Evolutionary conservation across 202 grass and related monocot species (phyloP), one percentile per base, ranked within the genome.

Genomic region (Tripidium arundinaceum): DNA sequence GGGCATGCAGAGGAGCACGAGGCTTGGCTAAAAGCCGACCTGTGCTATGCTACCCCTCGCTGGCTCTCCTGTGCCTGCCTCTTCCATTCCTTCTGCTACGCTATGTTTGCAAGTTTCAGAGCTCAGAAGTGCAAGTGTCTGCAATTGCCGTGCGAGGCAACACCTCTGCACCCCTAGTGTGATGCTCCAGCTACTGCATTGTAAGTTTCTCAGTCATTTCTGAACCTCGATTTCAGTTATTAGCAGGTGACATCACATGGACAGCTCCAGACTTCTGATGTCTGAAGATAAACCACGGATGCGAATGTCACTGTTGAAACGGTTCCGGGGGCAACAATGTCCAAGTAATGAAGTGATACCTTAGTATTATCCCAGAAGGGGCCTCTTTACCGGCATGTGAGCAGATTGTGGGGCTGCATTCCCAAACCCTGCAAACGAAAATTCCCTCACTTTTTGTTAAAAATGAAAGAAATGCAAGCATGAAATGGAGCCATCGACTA

Each of bases 1-100:
- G 93, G 93, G 90, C 90, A 97, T 93, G 93, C 93, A 97, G 90
- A 97, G 93, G 93, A 97, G 90, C 77, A 71, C 36, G 75, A 43
- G 63, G 4, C 52, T 12, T 57, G 36, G 41, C 61, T 80, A 22
- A 42, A 57, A 39, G 29, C 34, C 12, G 25, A 3, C 77, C 77
- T 83, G 43, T 75, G 72, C 71, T 79, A 37, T 14, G 2, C n/a
- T 6, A 18, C 16, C 4, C 8, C 68, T 72, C 57, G 49, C 61
- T 11, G 33, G 39, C 19, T 36, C 79, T 93, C 93, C 86, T 93
- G 75, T 97, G 93, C 86, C 69, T 97, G 41, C 86, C 86, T 84
- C 86, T 78, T 91, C 93, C 93, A 97, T 84, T 80, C 81, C 84
- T 97, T 75, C 83, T 80, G 54, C 70, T 87, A 83, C 36, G 79